A percentile compares a stretch with the other conserved stretches of the same genome.
phyloP scores from a whole-genome alignment of 805 yeast genomes.

The Candida loeiensis region DNA sequence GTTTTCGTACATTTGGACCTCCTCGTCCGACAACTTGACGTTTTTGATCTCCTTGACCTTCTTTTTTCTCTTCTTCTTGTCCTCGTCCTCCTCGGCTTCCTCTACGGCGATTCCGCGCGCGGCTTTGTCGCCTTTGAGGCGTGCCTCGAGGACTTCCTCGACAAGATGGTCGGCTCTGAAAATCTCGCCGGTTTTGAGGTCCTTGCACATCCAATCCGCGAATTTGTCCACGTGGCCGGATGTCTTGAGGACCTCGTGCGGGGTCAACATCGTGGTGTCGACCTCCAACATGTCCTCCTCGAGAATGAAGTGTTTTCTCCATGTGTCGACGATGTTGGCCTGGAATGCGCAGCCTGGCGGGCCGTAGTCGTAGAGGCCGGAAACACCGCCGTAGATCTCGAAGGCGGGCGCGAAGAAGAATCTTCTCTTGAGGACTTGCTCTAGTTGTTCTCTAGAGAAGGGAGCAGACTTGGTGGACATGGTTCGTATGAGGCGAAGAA shows the following conservation, averaged over 20 bases:
- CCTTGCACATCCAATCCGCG: slow-evolving; percentile 99
- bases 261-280: slow-evolving; percentile 96
- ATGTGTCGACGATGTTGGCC: slow-evolving; percentile 87
- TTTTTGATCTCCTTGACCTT: slow-evolving; percentile 93
- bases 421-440: slow-evolving; percentile 87
- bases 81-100: slow-evolving; percentile 57
- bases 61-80: slow-evolving; percentile 66
- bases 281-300: slow-evolving; percentile 99
- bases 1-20: slow-evolving; percentile 75
- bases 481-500: slow-evolving; percentile 3
- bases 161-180: slow-evolving; percentile 98
- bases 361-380: slow-evolving; percentile 97
- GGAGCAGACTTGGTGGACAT: slow-evolving; percentile 35
- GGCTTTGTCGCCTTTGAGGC: slow-evolving; percentile 94
- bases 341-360: slow-evolving; percentile 99
- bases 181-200: slow-evolving; percentile 92
- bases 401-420: slow-evolving; percentile 97
- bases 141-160: slow-evolving; percentile 94
- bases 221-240: slow-evolving; percentile 99
- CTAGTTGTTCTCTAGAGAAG: slow-evolving; percentile 84
- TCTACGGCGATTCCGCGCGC: slow-evolving; percentile 77
- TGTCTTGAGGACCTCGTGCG: slow-evolving; percentile 94
- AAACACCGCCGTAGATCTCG: slow-evolving; percentile 97
- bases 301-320: slow-evolving; percentile 96
- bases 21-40: slow-evolving; percentile 84